Percentiles rank a stretch among this genome's conserved stretches.
phyloP scores from a whole-genome alignment of 2,329 filamentous ascomycete species.

The Venturia pyrina region DNA sequence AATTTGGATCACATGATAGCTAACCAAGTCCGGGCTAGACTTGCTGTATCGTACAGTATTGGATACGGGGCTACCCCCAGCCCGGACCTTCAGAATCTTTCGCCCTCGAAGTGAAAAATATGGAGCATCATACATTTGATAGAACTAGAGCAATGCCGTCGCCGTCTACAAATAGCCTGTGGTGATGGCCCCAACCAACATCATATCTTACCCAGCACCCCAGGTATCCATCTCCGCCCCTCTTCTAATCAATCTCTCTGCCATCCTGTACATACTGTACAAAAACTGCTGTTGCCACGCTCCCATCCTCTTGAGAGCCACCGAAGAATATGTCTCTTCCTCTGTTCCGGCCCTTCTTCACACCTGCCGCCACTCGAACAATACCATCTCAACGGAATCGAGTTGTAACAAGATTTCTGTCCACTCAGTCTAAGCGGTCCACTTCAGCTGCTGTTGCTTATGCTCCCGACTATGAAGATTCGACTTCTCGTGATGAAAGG shows the following conservation, averaged over 20 bases:
- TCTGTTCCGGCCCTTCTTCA: neutral
- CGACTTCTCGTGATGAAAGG: slow-evolving; percentile 8
- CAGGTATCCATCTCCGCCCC: neutral
- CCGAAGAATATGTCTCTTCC: neutral
- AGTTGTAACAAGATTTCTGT: neutral
- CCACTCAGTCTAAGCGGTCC: neutral
- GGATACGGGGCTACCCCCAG: neutral
- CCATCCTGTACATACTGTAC: neutral
- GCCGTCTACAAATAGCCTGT: neutral
- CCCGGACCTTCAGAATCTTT: too few relatives aligned
- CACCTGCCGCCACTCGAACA: neutral
- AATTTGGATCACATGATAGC: neutral
- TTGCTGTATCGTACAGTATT: neutral
- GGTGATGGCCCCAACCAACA: neutral
- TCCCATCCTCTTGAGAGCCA: neutral
- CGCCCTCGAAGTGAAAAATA: too few relatives aligned
- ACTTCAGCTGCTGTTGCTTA: slow-evolving; percentile 13
- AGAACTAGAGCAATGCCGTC: neutral
- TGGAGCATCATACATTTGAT: neutral
- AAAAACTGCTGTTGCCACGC: neutral
- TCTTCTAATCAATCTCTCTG: neutral
- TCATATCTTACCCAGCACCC: too few relatives aligned
- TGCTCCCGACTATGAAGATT: slow-evolving; percentile 10
- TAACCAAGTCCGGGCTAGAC: neutral
- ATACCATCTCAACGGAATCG: neutral